These are phyloP conservation scores for Piper betle DNA, from an alignment of 164 flowering plant genomes.

Conservation along the genomic window DNA sequence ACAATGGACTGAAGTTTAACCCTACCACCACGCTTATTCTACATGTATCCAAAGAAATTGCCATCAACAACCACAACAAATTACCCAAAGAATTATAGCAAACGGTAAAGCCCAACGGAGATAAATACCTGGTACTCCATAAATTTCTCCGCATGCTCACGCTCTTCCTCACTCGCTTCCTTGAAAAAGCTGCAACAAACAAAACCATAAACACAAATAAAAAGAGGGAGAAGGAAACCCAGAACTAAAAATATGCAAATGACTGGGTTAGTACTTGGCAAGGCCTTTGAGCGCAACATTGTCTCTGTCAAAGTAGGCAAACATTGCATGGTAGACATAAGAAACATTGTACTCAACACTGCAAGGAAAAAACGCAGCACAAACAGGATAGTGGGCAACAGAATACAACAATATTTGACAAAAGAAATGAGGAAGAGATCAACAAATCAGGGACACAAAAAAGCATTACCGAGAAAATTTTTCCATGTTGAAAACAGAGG, in stretches of 20 bases:
- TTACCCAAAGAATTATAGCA: background rate
- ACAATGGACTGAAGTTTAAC: conserved; percentile 65
- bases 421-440: background rate
- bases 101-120: background rate
- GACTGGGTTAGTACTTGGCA: conserved; percentile 44
- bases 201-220: background rate
- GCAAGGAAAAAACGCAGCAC: conserved; percentile 6
- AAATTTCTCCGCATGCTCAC: conserved; percentile 81
- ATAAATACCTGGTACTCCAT: conserved; percentile 89
- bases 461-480: too few species aligned
- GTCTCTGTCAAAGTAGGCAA: conserved; percentile 88
- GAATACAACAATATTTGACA: background rate
- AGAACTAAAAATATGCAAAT: background rate
- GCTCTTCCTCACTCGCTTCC: conserved; percentile 78
- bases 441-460: background rate
- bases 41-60: conserved; percentile 1
- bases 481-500: too few species aligned
- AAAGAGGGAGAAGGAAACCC: too few species aligned
- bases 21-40: conserved; percentile 88
- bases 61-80: background rate
- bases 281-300: conserved; percentile 86
- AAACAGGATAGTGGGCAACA: background rate
- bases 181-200: conserved; percentile 57
- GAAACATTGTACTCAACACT: conserved; percentile 96
- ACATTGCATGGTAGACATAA: conserved; percentile 84